Conservation (phyloP, 73 alveolate species). For the Tetrahymena elliotti region DNA sequence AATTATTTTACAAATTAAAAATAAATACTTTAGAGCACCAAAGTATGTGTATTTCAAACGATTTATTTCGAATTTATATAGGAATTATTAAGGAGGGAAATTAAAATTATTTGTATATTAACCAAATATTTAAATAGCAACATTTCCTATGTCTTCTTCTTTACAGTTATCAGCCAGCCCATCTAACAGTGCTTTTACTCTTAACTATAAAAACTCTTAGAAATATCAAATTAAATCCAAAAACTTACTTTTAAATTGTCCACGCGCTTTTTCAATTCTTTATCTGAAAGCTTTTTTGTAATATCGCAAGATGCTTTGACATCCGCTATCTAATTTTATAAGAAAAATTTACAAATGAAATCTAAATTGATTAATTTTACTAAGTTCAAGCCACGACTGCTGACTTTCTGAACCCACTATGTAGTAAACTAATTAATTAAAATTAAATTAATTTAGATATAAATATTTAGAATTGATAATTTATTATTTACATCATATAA, state of each 20-base stretch:
- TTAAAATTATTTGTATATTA: background rate
- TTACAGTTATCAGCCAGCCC: background rate
- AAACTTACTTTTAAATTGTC: background rate
- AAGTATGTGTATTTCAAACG: conserved; percentile 21
- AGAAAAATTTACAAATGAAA: background rate
- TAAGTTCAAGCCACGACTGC: background rate
- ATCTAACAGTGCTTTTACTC: background rate
- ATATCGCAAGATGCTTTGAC: background rate
- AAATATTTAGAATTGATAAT: no score
- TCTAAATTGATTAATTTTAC: background rate
- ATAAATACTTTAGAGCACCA: conserved; percentile 18
- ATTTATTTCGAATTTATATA: conserved; percentile 20
- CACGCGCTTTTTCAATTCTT: background rate
- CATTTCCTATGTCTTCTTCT: background rate
- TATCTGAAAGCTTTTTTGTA: background rate
- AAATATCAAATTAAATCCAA: no score
- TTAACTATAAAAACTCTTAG: background rate
- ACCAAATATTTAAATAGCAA: background rate
- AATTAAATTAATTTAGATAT: background rate
- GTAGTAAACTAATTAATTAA: background rate
- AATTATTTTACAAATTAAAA: background rate
- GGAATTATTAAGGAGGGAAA: conserved; percentile 27
- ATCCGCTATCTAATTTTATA: background rate
- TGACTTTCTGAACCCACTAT: background rate
- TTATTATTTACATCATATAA: background rate